Evolutionary conservation across 176 grass and related monocot species (phyloP).

Genomic region (Avena insularis): DNA sequence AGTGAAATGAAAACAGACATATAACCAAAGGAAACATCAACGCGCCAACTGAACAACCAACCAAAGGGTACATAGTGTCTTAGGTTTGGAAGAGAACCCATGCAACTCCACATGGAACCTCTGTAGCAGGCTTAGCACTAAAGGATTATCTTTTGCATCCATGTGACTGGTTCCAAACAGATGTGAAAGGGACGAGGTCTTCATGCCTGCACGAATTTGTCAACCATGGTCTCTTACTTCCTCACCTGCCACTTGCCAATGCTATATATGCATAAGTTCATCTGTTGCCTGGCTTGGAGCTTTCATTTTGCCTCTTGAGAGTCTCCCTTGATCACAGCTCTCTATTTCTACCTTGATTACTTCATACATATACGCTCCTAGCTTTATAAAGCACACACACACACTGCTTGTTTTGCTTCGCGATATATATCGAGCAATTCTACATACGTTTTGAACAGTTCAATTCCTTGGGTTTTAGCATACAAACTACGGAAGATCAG

Average conservation of each 20-base stretch:
- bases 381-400: neutral
- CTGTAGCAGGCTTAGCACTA: neutral
- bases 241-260: slow-evolving; percentile 34
- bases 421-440: neutral
- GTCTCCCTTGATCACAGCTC: neutral
- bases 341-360: neutral
- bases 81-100: slow-evolving; percentile 22
- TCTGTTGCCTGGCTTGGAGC: neutral
- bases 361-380: neutral
- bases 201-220: slow-evolving; percentile 47
- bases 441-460: neutral
- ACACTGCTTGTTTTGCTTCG: neutral
- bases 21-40: slow-evolving; percentile 20
- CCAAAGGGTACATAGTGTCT: neutral
- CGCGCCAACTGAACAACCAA: slow-evolving; percentile 34
- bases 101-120: neutral
- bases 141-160: slow-evolving; percentile 24
- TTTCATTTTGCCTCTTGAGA: slow-evolving; percentile 33
- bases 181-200: slow-evolving; percentile 47
- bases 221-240: slow-evolving; percentile 42
- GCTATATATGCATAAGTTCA: slow-evolving; percentile 40
- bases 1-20: slow-evolving; percentile 39
- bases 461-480: neutral
- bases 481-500: slow-evolving; percentile 3
- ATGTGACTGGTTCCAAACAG: slow-evolving; percentile 40